Base-by-base conservation (phyloP, 2,329 filamentous ascomycete genomes). In the Pseudogymnoascus sp. region DNA sequence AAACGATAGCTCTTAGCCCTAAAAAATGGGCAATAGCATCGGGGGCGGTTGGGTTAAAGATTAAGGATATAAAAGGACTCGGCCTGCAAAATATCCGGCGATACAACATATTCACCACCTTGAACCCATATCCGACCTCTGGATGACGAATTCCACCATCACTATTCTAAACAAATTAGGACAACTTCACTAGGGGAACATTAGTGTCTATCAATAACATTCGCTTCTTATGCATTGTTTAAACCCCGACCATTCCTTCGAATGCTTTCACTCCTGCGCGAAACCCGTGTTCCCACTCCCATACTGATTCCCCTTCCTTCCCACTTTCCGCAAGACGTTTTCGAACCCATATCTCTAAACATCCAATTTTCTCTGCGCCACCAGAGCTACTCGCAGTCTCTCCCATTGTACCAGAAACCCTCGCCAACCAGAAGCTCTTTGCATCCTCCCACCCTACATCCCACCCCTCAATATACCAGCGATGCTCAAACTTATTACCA, bases 371-470 rank as follows among this genome's bases (percentile, higher is more conserved):
- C 69, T 85, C 82, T 6, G 74, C 79, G 1, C 76, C 77, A 4
- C 64, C 65, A 4, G n/a, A 19, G 3, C 26, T 57, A 28, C 23
- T 42, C 9, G 26, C 63, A 33, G n/a, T 65, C 26, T 63, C 72
- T 4, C 71, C 69, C 17, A 78, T 63, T 2, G 69, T 68, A 1
- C 72, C 69, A 50, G 75, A 70, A 44, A 71, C 70, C 35, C 76
- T 74, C 66, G 76, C 75, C 2, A 75, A 73, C 65, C 83, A 84
- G 69, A 86, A 86, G 0, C 69, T 69, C 62, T 76, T 66, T 0
- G 82, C 82, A 72, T 86, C 84, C n/a, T 74, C 74, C 67, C 79
- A 86, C 0, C 83, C 83, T 0, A 82, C 68, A 19, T 80, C 77
- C 80, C 81, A 86, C 1, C 84, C 83, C n/a, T 78, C 69, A 65